Conservation (phyloP, 2,329 filamentous ascomycete species). For the Calonectria pauciramosa region DNA sequence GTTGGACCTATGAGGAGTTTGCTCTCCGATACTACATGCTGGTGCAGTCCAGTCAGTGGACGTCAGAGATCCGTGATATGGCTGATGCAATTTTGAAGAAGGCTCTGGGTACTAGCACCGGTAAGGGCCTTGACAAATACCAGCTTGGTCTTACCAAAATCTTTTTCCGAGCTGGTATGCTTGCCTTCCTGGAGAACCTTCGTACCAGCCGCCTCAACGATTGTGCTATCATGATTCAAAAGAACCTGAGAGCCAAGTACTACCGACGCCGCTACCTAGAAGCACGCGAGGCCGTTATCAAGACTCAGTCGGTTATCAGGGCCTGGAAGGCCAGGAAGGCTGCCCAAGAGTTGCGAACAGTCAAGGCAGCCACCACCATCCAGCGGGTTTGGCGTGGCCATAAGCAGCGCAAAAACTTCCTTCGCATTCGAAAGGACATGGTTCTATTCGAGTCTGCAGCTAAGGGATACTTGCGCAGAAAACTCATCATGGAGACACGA, state of each 20-base stretch:
- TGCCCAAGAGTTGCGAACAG: slow-evolving; percentile 84
- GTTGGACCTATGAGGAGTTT: slow-evolving; percentile 99
- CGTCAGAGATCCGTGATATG: slow-evolving; percentile 93
- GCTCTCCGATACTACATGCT: slow-evolving; percentile 98
- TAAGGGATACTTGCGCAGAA: slow-evolving; percentile 92
- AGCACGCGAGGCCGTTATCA: slow-evolving; percentile 83
- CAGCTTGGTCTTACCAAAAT: slow-evolving; percentile 98
- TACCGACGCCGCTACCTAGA: slow-evolving; percentile 93
- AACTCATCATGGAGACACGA: slow-evolving; percentile 93
- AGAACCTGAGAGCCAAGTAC: slow-evolving; percentile 96
- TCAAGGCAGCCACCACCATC: slow-evolving; percentile 92
- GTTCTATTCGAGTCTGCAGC: slow-evolving; percentile 90
- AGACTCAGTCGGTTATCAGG: slow-evolving; percentile 82
- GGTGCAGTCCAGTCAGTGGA: slow-evolving; percentile 90
- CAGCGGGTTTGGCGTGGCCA: slow-evolving; percentile 95
- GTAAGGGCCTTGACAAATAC: slow-evolving; percentile 89
- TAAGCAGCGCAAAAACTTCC: slow-evolving; percentile 87
- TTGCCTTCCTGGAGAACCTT: slow-evolving; percentile 96
- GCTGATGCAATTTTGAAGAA: slow-evolving; percentile 92
- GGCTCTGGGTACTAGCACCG: slow-evolving; percentile 83
- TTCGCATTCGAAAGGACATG: slow-evolving; percentile 84
- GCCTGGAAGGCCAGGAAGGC: slow-evolving; percentile 83
- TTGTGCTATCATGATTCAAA: slow-evolving; percentile 97
- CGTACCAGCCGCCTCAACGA: slow-evolving; percentile 91
- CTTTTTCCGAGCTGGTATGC: slow-evolving; percentile 99